Conservation (phyloP, 78 protist genomes). For the Creolimax fragrantissima region DNA sequence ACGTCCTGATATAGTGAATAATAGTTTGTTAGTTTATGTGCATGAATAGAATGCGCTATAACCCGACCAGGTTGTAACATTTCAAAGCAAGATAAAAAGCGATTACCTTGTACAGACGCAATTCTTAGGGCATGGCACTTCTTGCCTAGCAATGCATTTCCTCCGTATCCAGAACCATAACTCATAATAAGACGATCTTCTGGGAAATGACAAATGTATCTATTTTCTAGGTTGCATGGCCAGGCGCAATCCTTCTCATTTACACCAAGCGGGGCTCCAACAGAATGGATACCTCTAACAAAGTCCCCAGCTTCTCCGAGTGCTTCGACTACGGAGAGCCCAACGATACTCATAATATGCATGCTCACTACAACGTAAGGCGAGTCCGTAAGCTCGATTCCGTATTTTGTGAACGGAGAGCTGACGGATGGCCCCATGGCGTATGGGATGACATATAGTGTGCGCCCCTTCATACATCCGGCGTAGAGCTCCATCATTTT, state of each 20-base stretch:
- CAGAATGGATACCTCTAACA: constrained; percentile 71
- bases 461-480: constrained; percentile 67
- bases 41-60: no score
- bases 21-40: no score
- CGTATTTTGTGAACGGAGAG: constrained; percentile 46
- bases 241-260: constrained; percentile 62
- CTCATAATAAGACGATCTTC: constrained; percentile 49
- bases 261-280: constrained; percentile 57
- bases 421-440: constrained; percentile 17
- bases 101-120: constrained; percentile 71
- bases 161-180: constrained; percentile 82
- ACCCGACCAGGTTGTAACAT: no score
- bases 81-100: no score
- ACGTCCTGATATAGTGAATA: no score
- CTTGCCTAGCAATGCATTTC: constrained; percentile 88
- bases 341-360: constrained; percentile 80
- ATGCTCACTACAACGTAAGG: constrained; percentile 69
- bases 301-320: constrained; percentile 28
- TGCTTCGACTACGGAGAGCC: constrained; percentile 25
- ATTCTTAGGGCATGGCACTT: constrained; percentile 84
- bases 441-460: constrained; percentile 77
- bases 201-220: constrained; percentile 72
- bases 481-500: constrained; percentile 36
- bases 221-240: constrained; percentile 63
- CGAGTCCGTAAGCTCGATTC: constrained; percentile 74